Base-by-base conservation (phyloP, 257 asterid genomes). In the Gardenia jasminoides region DNA sequence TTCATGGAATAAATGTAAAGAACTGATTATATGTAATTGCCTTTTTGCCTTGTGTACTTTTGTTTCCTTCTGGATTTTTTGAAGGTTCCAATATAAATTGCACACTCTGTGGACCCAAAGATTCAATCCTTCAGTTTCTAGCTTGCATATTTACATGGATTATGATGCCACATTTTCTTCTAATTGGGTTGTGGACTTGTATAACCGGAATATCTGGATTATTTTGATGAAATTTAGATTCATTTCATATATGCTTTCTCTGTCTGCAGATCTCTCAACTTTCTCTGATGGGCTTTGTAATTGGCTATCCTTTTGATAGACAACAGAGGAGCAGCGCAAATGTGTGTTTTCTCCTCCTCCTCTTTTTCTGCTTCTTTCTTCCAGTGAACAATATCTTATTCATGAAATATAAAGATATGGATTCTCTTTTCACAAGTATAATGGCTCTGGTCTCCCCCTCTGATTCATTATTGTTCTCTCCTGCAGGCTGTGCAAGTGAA, bases 401-500 rank as follows among this genome's bases (percentile, higher is more conserved):
- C 46, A 20, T 28, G 56, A 47, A 64, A 1, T 16, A 50, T 20
- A 75, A 65, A 39, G 16, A 7, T 0, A 20, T 11, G 7, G 26
- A 7, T 47, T 50, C 48, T 47, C 33, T 50, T 8, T 54, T 54
- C 7, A 36, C 16, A 2, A 10, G 3, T 13, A 6, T 30, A 36
- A 30, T 47, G 7, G 10, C 10, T 46, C 15, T 39, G 66, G 19
- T 76, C 26, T 78, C 50, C 78, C 73, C 41, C 70, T 76, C 64
- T 67, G 30, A 24, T 41, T 64, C n/a, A 54, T 52, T 41, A 67
- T 36, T 59, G 16, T 74, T 50, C 54, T 80, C 62, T 56, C 36
- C 75, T 79, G 67, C 89, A 95, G 98, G 93, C 93, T 31, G 77
- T 87, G 80, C 93, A 90, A 74, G 91, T 94, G 80, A 92, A 90